A percentile compares a stretch with the other conserved stretches of the same genome.
These are phyloP conservation scores for Tricholomella constricta DNA, from an alignment of 768 basidiomycete genomes.

Conservation along the genomic window DNA sequence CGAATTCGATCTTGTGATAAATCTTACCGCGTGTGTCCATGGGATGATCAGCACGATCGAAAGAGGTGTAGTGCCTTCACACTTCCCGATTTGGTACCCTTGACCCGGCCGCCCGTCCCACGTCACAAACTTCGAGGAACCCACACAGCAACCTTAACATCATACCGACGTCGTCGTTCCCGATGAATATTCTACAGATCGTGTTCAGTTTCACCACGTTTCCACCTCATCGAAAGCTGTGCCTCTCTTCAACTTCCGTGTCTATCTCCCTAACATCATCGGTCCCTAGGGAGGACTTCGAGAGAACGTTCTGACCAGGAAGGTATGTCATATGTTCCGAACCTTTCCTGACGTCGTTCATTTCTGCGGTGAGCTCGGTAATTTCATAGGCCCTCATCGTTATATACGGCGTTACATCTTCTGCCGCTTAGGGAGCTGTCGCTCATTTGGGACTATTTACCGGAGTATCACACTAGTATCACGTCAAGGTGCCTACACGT, in stretches of 20 bases:
- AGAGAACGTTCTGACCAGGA: too few relatives aligned
- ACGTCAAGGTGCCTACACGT: slow-evolving; percentile 18
- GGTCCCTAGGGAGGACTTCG: too few relatives aligned
- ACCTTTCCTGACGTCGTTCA: slow-evolving; percentile 5
- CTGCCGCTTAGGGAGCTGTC: slow-evolving; percentile 7
- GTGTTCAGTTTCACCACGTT: slow-evolving; percentile 12
- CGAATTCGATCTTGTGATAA: slow-evolving; percentile 19
- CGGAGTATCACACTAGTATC: slow-evolving; percentile 24
- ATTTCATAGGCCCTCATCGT: slow-evolving; percentile 10
- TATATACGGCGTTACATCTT: slow-evolving; percentile 1
- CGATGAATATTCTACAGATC: slow-evolving; percentile 12
- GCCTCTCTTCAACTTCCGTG: neutral
- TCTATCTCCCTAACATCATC: neutral
- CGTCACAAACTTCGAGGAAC: slow-evolving; percentile 10
- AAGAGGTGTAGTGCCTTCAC: slow-evolving; percentile 30
- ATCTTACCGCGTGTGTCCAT: slow-evolving; percentile 21
- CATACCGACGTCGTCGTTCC: slow-evolving; percentile 8
- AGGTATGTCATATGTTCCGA: slow-evolving; percentile 13
- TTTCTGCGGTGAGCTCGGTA: slow-evolving; percentile 17
- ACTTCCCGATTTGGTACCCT: slow-evolving; percentile 32
- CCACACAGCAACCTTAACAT: slow-evolving; percentile 11
- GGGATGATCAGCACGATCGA: slow-evolving; percentile 17
- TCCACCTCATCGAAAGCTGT: neutral
- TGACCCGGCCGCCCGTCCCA: slow-evolving; percentile 34
- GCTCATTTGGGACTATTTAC: slow-evolving; percentile 19